Conservation (phyloP, 176 grass and related monocot species). For the Poa pratensis region DNA sequence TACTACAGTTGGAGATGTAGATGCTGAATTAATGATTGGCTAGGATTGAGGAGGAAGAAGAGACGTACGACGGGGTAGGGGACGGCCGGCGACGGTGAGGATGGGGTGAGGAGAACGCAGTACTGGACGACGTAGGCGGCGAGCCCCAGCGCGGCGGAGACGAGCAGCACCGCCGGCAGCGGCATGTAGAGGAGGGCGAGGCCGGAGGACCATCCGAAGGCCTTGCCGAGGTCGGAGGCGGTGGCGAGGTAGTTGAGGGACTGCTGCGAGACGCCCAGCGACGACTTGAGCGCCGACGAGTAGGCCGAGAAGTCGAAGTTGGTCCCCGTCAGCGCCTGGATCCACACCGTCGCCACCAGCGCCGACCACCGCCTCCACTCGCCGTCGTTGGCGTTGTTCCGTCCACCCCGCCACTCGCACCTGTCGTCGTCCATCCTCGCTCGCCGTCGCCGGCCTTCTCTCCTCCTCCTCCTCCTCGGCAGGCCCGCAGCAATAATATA, state of each 20-base stretch:
- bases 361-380: conserved; percentile 69
- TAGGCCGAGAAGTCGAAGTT: conserved; percentile 99
- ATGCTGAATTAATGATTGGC: background rate
- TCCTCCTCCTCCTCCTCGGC: no score
- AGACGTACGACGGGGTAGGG: conserved; percentile 67
- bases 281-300: conserved; percentile 73
- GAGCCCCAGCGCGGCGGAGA: conserved; percentile 61
- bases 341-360: conserved; percentile 74
- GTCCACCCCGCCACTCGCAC: background rate
- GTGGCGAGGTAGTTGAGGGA: conserved; percentile 86
- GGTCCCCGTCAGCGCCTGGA: conserved; percentile 90
- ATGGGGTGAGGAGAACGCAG: background rate
- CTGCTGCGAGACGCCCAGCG: conserved; percentile 73
- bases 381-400: background rate
- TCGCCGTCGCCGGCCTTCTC: background rate
- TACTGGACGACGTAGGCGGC: conserved; percentile 73
- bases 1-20: background rate
- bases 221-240: conserved; percentile 94
- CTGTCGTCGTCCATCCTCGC: conserved; percentile 4
- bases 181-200: conserved; percentile 79
- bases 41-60: background rate
- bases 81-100: conserved; percentile 36
- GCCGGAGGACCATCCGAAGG: conserved; percentile 82
- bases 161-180: conserved; percentile 61
- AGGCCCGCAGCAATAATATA: no score